Evolutionary conservation across 352 stramenopile species (phyloP), one percentile per base, ranked within the genome.

Genomic region (Globisporangium viniferum): DNA sequence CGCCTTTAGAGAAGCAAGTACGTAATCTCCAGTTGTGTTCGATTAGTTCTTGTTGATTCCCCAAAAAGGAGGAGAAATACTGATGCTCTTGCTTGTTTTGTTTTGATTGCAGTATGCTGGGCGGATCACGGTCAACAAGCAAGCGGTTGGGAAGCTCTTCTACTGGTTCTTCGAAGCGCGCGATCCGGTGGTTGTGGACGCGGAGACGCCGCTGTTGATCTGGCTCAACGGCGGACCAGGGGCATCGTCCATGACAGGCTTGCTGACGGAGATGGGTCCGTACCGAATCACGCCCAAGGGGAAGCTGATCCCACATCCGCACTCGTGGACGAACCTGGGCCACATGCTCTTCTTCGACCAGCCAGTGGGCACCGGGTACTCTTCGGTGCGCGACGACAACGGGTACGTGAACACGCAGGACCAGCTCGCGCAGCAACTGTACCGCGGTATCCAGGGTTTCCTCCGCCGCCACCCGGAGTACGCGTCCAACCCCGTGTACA

Each of bases 391-490:
- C 14, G 83, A 93, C 56, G 82, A 91, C 22, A 75, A 77, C 27
- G 88, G 85, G 1, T 89, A 93, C 70, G 88, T 91, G 31, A 79
- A 78, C 63, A 84, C 77, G 10, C 84, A 95, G 64, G 75, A 90
- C 6, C 73, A 92, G 60, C 76, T 91, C 54, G 83, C 84, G 4
- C 68, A 82, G 35, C 92, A 98, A 63, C 93, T 99, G 68, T 97
- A 98, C 70, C 84, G 82, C 18, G 98, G 95, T 29, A 74, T 99
- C 0, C 84, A 93, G 64, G 76, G 82, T 27, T 99, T 99, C 72
- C 91, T 96, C 46, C 72, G 78, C 44, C 79, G 95, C 14, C 94
- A 99, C 46, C 88, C 86, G 0, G 83, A 92, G 71, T 95, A 93
- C 73, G 74, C 91, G 5, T 58, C 56, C 69, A 86, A 84, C 36